Evolutionary conservation across 1,139 yeast genomes (phyloP), one percentile per base, ranked within the genome.

Genomic region (Geotrichum aggregatum): DNA sequence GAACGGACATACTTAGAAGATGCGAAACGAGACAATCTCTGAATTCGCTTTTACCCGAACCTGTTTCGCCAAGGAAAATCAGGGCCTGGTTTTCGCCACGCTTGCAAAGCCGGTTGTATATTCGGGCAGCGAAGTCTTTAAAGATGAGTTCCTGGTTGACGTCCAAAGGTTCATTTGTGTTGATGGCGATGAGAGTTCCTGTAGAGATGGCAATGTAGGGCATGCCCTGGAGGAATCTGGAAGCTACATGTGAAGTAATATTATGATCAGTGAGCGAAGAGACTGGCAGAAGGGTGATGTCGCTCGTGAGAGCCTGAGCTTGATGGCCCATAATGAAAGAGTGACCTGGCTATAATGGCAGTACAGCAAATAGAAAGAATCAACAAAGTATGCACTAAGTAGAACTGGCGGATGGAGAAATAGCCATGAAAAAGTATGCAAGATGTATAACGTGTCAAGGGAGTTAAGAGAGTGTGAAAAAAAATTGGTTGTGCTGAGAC

Each of bases 191-290:
- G 47, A 71, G 62, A 34, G 72, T 61, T 30, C 72, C 69, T 4
- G 73, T 60, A 13, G 74, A 69, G 28, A 72, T 63, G 31, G 71
- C 61, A 28, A 69, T 66, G 55, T 69, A 68, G 28, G 75, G 74
- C 60, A 69, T 62, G 26, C 74, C 74, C 59, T 70, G 73, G 56
- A 72, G 74, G 59, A 63, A 72, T 39, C 75, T 60, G 39, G 75
- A 70, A 30, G 76, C 76, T 40, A 71, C 64, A 54, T 72, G 76
- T 14, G 75, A 71, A 18, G 76, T 71, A 48, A 72, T 61, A 38
- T 69, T 71, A 51, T 70, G 71, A 56, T 69, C 74, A 13, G 71
- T 67, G 54, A 71, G 62, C 38, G 68, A 59, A 35, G 63, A 57
- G 42, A 64, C 61, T 14, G 75, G 71, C 58, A 71, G 64, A 54